Base-by-base conservation (phyloP, 2,329 filamentous ascomycete genomes). In the Diplodia mutila region DNA sequence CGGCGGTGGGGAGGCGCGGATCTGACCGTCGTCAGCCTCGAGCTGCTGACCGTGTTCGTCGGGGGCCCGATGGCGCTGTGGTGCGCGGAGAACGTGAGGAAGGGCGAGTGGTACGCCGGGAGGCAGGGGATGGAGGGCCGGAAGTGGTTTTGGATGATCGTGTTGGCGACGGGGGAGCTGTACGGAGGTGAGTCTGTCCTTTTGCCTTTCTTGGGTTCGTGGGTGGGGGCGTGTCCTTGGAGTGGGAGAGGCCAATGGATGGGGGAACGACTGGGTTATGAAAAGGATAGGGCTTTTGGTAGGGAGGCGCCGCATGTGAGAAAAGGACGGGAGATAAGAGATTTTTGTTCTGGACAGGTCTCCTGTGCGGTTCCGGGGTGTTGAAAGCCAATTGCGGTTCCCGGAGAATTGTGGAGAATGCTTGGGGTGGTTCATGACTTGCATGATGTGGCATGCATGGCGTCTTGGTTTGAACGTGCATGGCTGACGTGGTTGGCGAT, bases 121-220 rank as follows among this genome's bases (percentile, higher is more conserved):
- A 73, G 73, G 70, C 76, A 77, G 71, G 76, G 76, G 21, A 72
- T 73, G 74, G 74, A 76, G 73, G 39, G 57, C 25, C 9, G 69
- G 42, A 72, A 77, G 73, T 78, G 74, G 84, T 85, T 89, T 71
- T 85, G 85, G 77, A 86, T 87, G 74, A 79, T 81, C 25, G 80
- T 86, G 16, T 76, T 90, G 51, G 87, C 87, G 12, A 88, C 86
- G n/a, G 87, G 81, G 12, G 87, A 90, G 76, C 77, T 90, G 52
- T 90, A 90, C 77, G 87, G 87, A 69, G 84, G 81, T 81, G 71
- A 76, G 79, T 67, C 23, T 2, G 25, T 46, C 21, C 25, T 37
- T 51, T 57, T 5, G 2, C 14, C 4, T 37, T 34, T 21, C 18
- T 52, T 46, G 7, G 4, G 8, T 1, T 4, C 4, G 51, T 42